Evolutionary conservation across 1,284 basidiomycete species (phyloP), one percentile per base, ranked within the genome.

Genomic region (Schizophyllum amplum): DNA sequence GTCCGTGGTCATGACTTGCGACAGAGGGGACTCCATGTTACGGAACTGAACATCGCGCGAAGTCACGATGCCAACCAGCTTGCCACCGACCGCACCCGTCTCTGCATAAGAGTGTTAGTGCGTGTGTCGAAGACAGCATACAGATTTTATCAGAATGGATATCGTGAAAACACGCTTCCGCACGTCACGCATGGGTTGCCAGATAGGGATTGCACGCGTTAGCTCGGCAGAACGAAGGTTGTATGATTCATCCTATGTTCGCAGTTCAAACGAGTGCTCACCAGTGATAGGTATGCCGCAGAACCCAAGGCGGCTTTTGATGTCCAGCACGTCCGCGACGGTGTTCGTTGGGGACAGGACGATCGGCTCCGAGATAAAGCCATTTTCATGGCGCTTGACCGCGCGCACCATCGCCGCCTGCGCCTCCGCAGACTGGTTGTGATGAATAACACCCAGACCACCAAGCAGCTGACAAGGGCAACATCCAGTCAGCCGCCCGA

Each of bases 351-450:
- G 92, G 22, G 85, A 87, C 52, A 96, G 78, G 60, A 90, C 94
- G 64, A 94, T 81, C 47, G 97, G 96, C 68, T 98, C 94, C 57
- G 92, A 85, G 72, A 99, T 99, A 77, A 99, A 98, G 7, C 97
- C 97, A 70, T 99, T 99, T 74, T 98, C 95, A 71, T 94, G 94
- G 68, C 95, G 91, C 75, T 99, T 99, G 56, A 99, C 96, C 60
- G 92, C 91, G 64, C 94, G 87, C 64, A 99, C 94, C 93, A 98
- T 98, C 53, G 87, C 86, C 4, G 96, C 97, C 75, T 99, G 97
- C 21, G 86, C 84, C 61, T 85, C 84, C 1, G 95, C 68, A 5
- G 91, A 71, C 73, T 98, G 94, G 73, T 99, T 99, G 77, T 99
- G 94, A 74, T 99, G 96, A 67, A 99, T 98, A 67, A 99, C 93